Evolutionary conservation across 1,284 basidiomycete genomes (phyloP).

Genomic region (Puccinia triticina): DNA sequence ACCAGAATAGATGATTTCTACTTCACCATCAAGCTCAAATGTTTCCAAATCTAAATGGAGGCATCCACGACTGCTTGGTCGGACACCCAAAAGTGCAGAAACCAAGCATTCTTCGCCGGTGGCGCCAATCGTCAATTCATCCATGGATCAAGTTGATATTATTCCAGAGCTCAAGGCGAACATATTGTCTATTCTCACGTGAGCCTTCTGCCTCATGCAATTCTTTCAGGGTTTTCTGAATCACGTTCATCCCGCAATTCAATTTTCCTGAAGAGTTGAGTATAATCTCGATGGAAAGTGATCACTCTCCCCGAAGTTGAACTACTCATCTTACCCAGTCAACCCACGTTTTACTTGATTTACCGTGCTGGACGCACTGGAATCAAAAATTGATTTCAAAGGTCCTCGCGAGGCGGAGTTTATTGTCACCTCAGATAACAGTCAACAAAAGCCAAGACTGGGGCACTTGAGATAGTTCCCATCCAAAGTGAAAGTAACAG

Average conservation of each 20-base stretch:
- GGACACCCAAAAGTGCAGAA: neutral
- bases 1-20: neutral
- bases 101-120: neutral
- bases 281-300: neutral
- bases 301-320: neutral
- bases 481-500: neutral
- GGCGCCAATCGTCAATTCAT: neutral
- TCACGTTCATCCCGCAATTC: neutral
- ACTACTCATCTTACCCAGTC: neutral
- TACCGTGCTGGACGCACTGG: neutral
- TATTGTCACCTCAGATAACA: neutral
- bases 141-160: conserved; percentile 17
- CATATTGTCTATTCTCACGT: conserved; percentile 17
- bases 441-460: neutral
- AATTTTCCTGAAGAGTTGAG: neutral
- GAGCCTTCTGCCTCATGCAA: neutral
- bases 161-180: conserved; percentile 18
- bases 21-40: neutral
- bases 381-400: too few species aligned
- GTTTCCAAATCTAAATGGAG: neutral
- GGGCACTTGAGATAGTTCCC: neutral
- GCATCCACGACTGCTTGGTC: neutral
- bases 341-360: neutral
- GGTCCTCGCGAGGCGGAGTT: neutral
- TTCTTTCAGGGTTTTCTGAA: neutral